Conservation (phyloP, 371 early-diverging fungal genomes). For the Apophysomyces ossiformis region DNA sequence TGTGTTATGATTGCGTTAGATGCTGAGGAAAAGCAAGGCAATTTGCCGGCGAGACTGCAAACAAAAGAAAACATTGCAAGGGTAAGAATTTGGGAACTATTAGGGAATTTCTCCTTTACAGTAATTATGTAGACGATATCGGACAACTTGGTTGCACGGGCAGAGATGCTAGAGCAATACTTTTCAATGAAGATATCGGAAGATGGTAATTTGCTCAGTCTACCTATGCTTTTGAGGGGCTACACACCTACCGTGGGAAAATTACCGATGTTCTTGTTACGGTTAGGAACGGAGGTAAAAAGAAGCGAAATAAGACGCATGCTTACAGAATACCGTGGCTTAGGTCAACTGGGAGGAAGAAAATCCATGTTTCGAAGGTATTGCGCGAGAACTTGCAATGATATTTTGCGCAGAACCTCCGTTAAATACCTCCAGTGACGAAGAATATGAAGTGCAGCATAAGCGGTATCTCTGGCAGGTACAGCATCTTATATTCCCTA, state of each 20-base stretch:
- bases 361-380: slow-evolving; percentile 74
- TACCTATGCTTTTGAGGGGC: slow-evolving; percentile 81
- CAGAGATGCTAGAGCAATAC: slow-evolving; percentile 87
- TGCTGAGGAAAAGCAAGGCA: slow-evolving; percentile 49
- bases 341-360: slow-evolving; percentile 87
- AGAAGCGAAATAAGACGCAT: not conserved
- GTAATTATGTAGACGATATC: slow-evolving; percentile 53
- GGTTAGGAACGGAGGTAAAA: slow-evolving; percentile 75
- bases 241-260: slow-evolving; percentile 85
- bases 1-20: slow-evolving; percentile 70
- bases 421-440: slow-evolving; percentile 10
- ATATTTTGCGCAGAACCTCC: slow-evolving; percentile 84
- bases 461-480: slow-evolving; percentile 61
- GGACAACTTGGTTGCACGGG: slow-evolving; percentile 55
- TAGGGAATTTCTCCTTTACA: not conserved
- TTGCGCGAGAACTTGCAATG: slow-evolving; percentile 75
- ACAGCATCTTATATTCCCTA: slow-evolving; percentile 81
- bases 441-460: slow-evolving; percentile 23
- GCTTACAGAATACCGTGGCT: not conserved
- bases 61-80: slow-evolving; percentile 58
- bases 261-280: slow-evolving; percentile 80
- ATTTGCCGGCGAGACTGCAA: slow-evolving; percentile 51
- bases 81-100: slow-evolving; percentile 35
- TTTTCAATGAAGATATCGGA: slow-evolving; percentile 75
- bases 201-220: slow-evolving; percentile 60